Evolutionary conservation across 441 rosid species (phyloP).

Genomic region (Omphalea diandra): DNA sequence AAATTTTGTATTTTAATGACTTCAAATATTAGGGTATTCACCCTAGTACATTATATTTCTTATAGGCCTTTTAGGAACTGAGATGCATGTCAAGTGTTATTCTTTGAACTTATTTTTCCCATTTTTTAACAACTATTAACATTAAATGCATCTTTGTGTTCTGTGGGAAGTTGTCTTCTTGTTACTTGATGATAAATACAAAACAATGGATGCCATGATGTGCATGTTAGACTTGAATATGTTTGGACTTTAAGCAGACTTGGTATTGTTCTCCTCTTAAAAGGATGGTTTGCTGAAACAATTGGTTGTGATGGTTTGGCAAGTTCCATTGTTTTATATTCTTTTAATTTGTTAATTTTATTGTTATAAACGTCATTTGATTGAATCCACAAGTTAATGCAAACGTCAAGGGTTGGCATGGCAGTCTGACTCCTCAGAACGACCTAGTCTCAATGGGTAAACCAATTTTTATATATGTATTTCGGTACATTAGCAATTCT

Average conservation of each 20-base stretch:
- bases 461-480: not conserved
- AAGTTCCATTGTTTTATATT: not conserved
- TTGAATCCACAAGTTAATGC: not conserved
- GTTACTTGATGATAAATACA: not conserved
- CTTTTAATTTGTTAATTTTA: not conserved
- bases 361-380: not conserved
- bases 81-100: constrained; percentile 2
- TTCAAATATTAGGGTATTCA: no score
- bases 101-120: not conserved
- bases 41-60: not conserved
- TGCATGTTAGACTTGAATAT: not conserved
- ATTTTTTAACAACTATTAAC: not conserved
- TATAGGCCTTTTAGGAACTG: not conserved
- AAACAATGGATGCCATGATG: not conserved
- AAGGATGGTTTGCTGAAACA: not conserved
- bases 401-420: not conserved
- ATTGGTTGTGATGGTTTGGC: not conserved
- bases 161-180: not conserved
- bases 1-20: no score
- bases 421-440: not conserved
- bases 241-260: not conserved
- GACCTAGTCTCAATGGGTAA: not conserved
- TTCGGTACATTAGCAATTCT: no score
- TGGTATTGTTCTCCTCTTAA: constrained; percentile 11
- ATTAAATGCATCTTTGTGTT: not conserved